Percentiles rank a stretch among this genome's conserved stretches.
These are phyloP conservation scores for Mucor velutinosus DNA, from an alignment of 371 early-diverging fungal genomes.

Conservation along the genomic window DNA sequence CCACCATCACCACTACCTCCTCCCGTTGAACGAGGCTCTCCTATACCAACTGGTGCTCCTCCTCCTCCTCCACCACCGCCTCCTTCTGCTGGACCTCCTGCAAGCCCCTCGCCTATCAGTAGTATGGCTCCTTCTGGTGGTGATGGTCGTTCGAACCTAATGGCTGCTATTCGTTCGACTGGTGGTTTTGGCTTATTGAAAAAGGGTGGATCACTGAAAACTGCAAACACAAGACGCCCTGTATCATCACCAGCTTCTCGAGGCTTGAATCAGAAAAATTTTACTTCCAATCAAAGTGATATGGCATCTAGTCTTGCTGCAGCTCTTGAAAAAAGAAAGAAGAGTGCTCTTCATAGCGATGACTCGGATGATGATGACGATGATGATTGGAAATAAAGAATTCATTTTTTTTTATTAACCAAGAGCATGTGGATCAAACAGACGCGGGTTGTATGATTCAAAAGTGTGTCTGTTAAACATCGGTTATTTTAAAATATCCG, in stretches of 20 bases:
- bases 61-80: constrained; percentile 17
- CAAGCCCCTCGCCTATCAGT: background rate
- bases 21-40: background rate
- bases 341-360: constrained; percentile 45
- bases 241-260: background rate
- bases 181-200: constrained; percentile 41
- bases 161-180: constrained; percentile 45
- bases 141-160: constrained; percentile 27
- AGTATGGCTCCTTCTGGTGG: background rate
- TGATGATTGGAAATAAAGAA: constrained; percentile 27
- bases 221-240: background rate
- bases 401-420: too few species aligned
- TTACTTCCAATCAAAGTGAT: background rate
- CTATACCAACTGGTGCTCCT: background rate
- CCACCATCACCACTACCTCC: constrained; percentile 24
- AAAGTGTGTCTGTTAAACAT: too few species aligned
- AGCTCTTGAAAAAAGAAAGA: constrained; percentile 35
- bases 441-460: too few species aligned
- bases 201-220: constrained; percentile 19
- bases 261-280: background rate
- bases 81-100: background rate
- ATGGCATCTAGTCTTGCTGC: constrained; percentile 42
- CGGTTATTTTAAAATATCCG: too few species aligned
- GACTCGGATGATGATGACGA: constrained; percentile 37
- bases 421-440: too few species aligned